A percentile compares a stretch with the other conserved stretches of the same genome.
phyloP scores from a whole-genome alignment of 1,139 yeast genomes.

The Yamadazyma triangularis region DNA sequence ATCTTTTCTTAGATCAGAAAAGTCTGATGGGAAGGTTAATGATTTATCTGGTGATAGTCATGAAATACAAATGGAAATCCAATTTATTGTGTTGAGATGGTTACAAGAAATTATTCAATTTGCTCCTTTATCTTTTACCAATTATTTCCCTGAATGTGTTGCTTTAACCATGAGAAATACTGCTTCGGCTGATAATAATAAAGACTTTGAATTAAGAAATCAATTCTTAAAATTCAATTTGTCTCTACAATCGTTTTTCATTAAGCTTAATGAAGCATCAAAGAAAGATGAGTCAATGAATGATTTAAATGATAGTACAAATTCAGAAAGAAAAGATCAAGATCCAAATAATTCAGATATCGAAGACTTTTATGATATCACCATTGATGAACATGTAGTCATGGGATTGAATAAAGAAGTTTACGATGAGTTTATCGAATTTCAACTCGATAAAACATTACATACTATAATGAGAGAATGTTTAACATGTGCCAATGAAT shows the following conservation, averaged over 20 bases:
- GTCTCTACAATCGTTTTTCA: conserved; percentile 30
- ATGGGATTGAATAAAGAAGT: conserved; percentile 37
- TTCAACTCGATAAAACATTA: conserved; percentile 32
- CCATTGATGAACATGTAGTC: conserved; percentile 14
- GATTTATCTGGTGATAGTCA: conserved; percentile 35
- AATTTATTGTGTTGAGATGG: conserved; percentile 81
- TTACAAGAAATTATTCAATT: conserved; percentile 67
- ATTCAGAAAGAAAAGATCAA: conserved; percentile 6
- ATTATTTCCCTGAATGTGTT: conserved; percentile 47
- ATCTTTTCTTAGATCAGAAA: conserved; percentile 59
- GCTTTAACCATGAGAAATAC: conserved; percentile 35
- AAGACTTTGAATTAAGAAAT: conserved; percentile 36
- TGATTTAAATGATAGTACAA: not conserved
- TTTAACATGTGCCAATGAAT: conserved; percentile 51
- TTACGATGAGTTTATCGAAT: conserved; percentile 38
- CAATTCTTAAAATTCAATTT: conserved; percentile 34
- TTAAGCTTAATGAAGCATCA: conserved; percentile 24
- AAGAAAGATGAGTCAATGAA: conserved; percentile 2
- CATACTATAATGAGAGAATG: conserved; percentile 35
- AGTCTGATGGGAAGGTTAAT: conserved; percentile 15
- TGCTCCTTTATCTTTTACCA: conserved; percentile 71
- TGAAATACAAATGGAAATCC: conserved; percentile 67
- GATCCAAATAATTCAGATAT: conserved; percentile 1
- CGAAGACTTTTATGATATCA: conserved; percentile 2
- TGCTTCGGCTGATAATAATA: conserved; percentile 33